Percentiles rank a stretch among this genome's conserved stretches.
phyloP scores from a whole-genome alignment of 192 early-diverging fungal genomes.

The Rhizoclosmatium globosum region DNA sequence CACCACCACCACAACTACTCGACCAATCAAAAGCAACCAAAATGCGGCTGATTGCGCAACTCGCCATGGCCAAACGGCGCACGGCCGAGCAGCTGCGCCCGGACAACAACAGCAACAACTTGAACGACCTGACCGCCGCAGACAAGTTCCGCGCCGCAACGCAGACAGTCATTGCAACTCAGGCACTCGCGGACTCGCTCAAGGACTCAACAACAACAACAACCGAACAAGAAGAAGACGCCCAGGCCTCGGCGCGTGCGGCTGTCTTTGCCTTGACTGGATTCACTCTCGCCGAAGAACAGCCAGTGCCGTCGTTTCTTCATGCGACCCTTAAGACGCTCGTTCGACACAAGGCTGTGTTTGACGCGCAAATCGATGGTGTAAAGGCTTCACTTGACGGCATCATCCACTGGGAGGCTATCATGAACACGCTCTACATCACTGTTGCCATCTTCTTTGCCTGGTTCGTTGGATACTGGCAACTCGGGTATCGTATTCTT shows the following conservation, averaged over 20 bases:
- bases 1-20: too few relatives aligned
- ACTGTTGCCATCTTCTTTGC: conserved; percentile 20
- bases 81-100: too few relatives aligned
- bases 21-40: too few relatives aligned
- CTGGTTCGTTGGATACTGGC: conserved; percentile 42
- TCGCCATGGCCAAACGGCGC: too few relatives aligned
- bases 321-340: neutral
- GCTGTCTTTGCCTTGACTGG: neutral
- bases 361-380: neutral
- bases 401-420: conserved; percentile 29
- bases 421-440: conserved; percentile 29
- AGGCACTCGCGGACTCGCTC: neutral
- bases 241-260: neutral
- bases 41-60: too few relatives aligned
- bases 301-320: neutral
- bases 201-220: too few relatives aligned
- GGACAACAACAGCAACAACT: too few relatives aligned
- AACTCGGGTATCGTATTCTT: too few relatives aligned
- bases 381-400: conserved; percentile 2
- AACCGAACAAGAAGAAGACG: neutral
- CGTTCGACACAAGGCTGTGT: neutral
- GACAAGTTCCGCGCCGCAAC: too few relatives aligned
- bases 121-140: too few relatives aligned
- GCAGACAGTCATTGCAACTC: neutral
- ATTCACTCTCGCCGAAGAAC: neutral